These are phyloP conservation scores for Diatrype stigma DNA, from an alignment of 2,329 filamentous ascomycete species.

Conservation along the genomic window DNA sequence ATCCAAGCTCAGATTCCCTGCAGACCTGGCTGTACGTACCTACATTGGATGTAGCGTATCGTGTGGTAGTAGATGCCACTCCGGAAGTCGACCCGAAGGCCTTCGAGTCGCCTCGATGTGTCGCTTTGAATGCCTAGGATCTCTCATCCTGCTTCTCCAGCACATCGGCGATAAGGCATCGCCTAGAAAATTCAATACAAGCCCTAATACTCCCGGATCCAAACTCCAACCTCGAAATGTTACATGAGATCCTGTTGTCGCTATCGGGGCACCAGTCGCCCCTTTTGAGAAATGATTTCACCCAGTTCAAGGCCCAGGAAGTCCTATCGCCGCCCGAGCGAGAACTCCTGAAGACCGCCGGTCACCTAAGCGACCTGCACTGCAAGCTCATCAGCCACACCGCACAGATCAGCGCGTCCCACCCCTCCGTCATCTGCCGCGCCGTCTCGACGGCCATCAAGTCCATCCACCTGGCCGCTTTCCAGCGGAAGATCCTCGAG, in stretches of 20 bases:
- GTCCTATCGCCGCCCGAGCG: constrained; percentile 73
- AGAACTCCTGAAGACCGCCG: constrained; percentile 73
- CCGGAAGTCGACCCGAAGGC: not conserved
- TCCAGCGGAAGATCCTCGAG: constrained; percentile 78
- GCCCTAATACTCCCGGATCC: constrained; percentile 12
- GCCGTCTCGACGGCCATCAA: constrained; percentile 78
- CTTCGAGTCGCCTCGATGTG: constrained; percentile 37
- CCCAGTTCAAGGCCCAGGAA: constrained; percentile 42
- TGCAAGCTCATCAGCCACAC: constrained; percentile 65
- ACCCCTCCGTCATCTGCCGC: constrained; percentile 79
- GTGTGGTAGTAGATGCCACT: no score
- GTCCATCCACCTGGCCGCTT: constrained; percentile 69
- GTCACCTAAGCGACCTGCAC: constrained; percentile 74
- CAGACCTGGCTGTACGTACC: not conserved
- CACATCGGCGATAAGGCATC: constrained; percentile 37
- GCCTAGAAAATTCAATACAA: constrained; percentile 28
- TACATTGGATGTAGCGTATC: no score
- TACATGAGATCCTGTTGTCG: constrained; percentile 97
- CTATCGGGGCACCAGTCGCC: constrained; percentile 91
- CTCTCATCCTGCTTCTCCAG: constrained; percentile 44
- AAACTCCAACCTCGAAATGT: constrained; percentile 54
- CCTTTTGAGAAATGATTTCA: constrained; percentile 60
- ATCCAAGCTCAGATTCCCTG: not conserved
- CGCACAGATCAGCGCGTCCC: constrained; percentile 61
- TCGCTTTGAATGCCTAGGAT: constrained; percentile 49